Base-by-base conservation (phyloP, 768 basidiomycete genomes). In the Phylloporus scabripes region DNA sequence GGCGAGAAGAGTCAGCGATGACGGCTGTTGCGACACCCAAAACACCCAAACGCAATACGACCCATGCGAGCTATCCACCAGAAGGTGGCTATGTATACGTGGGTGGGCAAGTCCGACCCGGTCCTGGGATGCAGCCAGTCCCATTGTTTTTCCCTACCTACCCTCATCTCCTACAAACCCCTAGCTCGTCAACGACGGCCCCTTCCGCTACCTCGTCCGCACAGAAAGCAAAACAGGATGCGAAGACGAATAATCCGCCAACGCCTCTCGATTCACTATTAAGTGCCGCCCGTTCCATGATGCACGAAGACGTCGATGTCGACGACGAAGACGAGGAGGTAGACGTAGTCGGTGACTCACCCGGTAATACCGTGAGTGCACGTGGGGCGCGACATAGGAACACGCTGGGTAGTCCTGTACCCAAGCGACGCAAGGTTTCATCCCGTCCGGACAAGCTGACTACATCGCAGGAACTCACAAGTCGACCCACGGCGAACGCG, bases 231-330 rank as follows among this genome's bases (percentile, higher is more conserved):
- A 58, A 60, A 28, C 54, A 51, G 20, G 51, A 49, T 18, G 45
- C 49, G 1, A 53, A 44, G 21, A 39, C 42, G 26, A 64, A 54
- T 32, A 70, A 69, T 38, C 69, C 72, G 3, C 66, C 64, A 17
- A 80, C 75, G 1, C 76, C 81, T 2, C 62, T 85, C 34, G 81
- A 82, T 49, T 83, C 81, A 0, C 64, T 85, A 18, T 59, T 85
- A 15, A 79, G 72, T 51, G 83, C 82, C 4, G 82, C 83, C 26
- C 71, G 79, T 39, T 75, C 76, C 47, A 76, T 81, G 72, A 76
- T 80, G 59, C 68, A 63, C n/a, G 64, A 67, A 21, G 69, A 64
- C 23, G 57, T 61, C 4, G 29, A 72, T 63, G 54, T 26, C 10
- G 60, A 58, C 9, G 58, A 67, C 44, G 70, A 69, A 46, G 65